Evolutionary conservation across 768 basidiomycete species (phyloP).

Genomic region (Suillus spraguei): DNA sequence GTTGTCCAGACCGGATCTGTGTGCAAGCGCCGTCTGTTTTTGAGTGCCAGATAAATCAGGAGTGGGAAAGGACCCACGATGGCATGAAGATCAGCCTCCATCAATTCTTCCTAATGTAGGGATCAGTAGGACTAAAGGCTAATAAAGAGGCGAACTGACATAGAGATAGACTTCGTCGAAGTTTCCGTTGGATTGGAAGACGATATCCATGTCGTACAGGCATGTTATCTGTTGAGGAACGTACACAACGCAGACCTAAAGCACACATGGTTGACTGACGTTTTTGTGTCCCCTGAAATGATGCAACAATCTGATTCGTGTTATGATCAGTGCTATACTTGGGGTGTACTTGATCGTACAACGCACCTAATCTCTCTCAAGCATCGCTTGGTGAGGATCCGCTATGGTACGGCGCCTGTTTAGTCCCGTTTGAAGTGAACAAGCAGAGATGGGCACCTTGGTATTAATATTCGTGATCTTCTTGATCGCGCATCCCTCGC

Average conservation of each 20-base stretch:
- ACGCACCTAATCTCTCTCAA: slow-evolving; percentile 89
- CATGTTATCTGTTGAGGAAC: slow-evolving; percentile 75
- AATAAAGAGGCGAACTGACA: slow-evolving; percentile 43
- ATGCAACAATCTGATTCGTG: slow-evolving; percentile 70
- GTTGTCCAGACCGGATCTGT: slow-evolving; percentile 85
- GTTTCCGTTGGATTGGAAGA: slow-evolving; percentile 87
- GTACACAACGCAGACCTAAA: slow-evolving; percentile 17
- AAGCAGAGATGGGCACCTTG: slow-evolving; percentile 51
- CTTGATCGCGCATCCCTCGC: slow-evolving; percentile 93
- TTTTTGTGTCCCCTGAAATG: slow-evolving; percentile 99
- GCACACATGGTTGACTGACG: slow-evolving; percentile 45
- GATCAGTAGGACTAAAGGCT: slow-evolving; percentile 6
- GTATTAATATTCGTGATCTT: slow-evolving; percentile 95
- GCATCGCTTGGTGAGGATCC: slow-evolving; percentile 96
- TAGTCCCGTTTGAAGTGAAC: slow-evolving; percentile 14
- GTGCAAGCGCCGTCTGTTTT: slow-evolving; percentile 7
- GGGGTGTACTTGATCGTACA: background rate
- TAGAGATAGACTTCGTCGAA: slow-evolving; percentile 98
- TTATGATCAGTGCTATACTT: slow-evolving; percentile 15
- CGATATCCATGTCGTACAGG: slow-evolving; percentile 97
- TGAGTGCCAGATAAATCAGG: background rate
- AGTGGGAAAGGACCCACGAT: slow-evolving; percentile 60
- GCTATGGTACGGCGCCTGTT: slow-evolving; percentile 42
- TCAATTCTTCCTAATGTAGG: slow-evolving; percentile 84
- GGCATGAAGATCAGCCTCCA: slow-evolving; percentile 99